Percentiles rank a stretch among this genome's conserved stretches.
Evolutionary conservation across 768 basidiomycete genomes (phyloP).

Genomic region (Tylopilus balloui): DNA sequence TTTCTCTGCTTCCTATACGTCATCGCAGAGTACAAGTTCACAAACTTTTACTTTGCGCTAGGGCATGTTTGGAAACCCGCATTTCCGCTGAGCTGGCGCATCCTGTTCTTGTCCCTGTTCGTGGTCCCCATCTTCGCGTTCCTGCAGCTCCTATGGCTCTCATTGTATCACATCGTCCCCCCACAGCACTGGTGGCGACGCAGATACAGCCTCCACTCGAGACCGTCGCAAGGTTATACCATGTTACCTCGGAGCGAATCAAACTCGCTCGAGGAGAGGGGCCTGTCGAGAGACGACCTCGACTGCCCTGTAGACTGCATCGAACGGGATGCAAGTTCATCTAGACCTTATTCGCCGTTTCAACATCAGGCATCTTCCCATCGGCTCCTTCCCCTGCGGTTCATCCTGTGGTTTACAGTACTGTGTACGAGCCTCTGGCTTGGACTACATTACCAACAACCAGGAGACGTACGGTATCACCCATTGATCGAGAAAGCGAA

Average conservation of each 20-base stretch:
- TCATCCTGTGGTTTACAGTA: constrained; percentile 6
- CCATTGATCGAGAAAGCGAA: constrained; percentile 15
- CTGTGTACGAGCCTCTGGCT: constrained; percentile 3
- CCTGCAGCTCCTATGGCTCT: constrained; percentile 10
- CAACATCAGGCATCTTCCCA: not conserved
- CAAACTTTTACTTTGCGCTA: constrained; percentile 3
- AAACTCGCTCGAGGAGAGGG: constrained; percentile 2
- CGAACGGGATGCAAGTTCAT: not conserved
- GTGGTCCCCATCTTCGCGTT: constrained; percentile 10
- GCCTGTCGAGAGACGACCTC: not conserved
- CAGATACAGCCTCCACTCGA: not conserved
- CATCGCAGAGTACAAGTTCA: constrained; percentile 10
- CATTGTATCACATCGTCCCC: not conserved
- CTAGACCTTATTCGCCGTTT: not conserved
- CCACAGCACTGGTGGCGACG: not conserved
- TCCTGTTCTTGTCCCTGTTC: constrained; percentile 14
- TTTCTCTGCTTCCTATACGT: constrained; percentile 7
- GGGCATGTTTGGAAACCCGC: constrained; percentile 13
- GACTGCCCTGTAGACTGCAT: not conserved
- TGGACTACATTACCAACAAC: not conserved
- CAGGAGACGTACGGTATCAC: constrained; percentile 13
- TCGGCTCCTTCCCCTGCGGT: not conserved
- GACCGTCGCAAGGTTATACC: constrained; percentile 4
- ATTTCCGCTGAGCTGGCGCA: constrained; percentile 20
- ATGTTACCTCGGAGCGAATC: constrained; percentile 9